Evolutionary conservation across 495 filamentous ascomycete genomes (phyloP), one percentile per base, ranked within the genome.

Genomic region (Neurospora sp.): DNA sequence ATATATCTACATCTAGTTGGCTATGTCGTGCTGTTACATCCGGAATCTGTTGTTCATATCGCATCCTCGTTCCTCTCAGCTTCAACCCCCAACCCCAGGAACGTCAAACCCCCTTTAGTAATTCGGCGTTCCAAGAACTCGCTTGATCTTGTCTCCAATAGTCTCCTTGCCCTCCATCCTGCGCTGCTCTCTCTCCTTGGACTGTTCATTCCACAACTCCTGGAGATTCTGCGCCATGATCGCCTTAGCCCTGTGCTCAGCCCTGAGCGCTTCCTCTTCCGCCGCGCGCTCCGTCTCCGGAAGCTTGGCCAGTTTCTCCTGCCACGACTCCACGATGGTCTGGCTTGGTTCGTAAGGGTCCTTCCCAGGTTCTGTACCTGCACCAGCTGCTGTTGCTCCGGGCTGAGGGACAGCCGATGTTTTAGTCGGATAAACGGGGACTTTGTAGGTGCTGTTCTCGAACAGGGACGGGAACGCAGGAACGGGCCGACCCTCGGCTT

Each of bases 201-300:
- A 87, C 76, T 91, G 86, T 71, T 86, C 80, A 75, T 88, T 81
- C 79, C 88, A 87, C 40, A 91, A 81, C 4, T 83, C 82, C 27
- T 83, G 80, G 37, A 92, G 82, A 74, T 84, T 81, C 41, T 84
- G 75, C 35, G 84, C 85, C 74, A 90, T 85, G 53, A 88, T 77
- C 22, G 85, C 83, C 71, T 88, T 85, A 48, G 88, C 88, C 72
- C 85, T 84, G 65, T 88, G 78, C 72, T 93, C 89, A 27, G 87
- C 88, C 74, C 86, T 82, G 71, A 91, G 83, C 10, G 90, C 87
- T 76, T 86, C 82, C 72, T 91, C 89, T 76, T 93, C 91, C 38
- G 93, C 79, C 70, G 88, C 87, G 27, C 90, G 83, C 74, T 93
- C 90, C 69, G 87, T 84, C 4, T 88, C 88, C 0, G 84, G 84